Base-by-base conservation (phyloP, 805 yeast genomes). In the Ogataea degrootiae region DNA sequence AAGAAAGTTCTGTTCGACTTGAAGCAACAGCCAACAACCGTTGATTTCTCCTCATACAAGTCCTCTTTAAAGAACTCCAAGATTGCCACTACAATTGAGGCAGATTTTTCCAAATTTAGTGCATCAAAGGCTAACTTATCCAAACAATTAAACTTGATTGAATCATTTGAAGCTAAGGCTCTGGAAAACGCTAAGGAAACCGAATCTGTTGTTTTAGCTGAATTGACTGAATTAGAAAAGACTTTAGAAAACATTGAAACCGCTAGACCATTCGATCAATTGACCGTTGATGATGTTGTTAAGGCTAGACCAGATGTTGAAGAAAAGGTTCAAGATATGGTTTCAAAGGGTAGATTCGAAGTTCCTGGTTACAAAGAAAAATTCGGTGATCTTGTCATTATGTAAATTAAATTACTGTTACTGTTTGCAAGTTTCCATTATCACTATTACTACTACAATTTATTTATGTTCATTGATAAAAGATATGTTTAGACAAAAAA, bases 341-440 rank as follows among this genome's bases (percentile, higher is more conserved):
- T 94, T 63, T 82, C 85, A 80, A 85, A 91, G 79, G 96, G 97
- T 74, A 87, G 87, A 78, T 91, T 96, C 95, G 88, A 87, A 67
- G 96, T 91, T 61, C 98, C 98, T 63, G 96, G 97, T 63, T 94
- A 94, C 84, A 84, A 87, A 75, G 98, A 94, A 75, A 94, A 91
- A 83, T 94, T 94, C 72, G 98, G 98, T 73, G 88, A 87, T 70
- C 82, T 92, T 74, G 89, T 92, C 65, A 89, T 90, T 70, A 94
- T 92, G 97, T 79, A 73, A 69, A 39, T 34, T 33, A 22, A 39
- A 6, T 26, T 14, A 15, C 17, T 22, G n/a, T 36, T 34, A 39
- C 33, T 43, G 43, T 6, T n/a, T 23, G 23, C n/a, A 45, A 41
- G 48, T 47, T 42, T 17, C 43, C 48, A 38, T 42, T 39, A 35